A percentile compares a stretch with the other conserved stretches of the same genome.
These are phyloP conservation scores for Tetrapisispora arboricola DNA, from an alignment of 805 yeast species.

Conservation along the genomic window DNA sequence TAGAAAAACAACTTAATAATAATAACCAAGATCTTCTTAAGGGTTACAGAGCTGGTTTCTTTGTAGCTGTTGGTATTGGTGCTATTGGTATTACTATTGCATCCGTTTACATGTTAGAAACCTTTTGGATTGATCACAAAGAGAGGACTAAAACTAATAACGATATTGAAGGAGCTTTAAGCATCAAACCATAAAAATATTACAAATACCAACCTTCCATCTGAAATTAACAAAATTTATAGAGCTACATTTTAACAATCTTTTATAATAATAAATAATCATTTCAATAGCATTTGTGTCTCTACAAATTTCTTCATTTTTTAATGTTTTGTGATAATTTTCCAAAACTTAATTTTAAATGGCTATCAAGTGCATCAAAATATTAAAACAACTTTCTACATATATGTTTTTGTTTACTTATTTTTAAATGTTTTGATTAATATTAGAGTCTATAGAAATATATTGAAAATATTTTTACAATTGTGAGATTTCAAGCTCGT, in stretches of 20 bases:
- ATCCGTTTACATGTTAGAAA: constrained; percentile 4
- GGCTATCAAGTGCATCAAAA: too few species aligned
- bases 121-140: constrained; percentile 7
- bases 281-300: too few species aligned
- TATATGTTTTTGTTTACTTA: too few species aligned
- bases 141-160: not conserved
- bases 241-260: not conserved
- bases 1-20: constrained; percentile 36
- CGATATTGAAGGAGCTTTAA: not conserved
- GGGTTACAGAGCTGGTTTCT: constrained; percentile 48
- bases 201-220: too few species aligned
- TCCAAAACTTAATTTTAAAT: too few species aligned
- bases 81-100: constrained; percentile 6
- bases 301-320: too few species aligned
- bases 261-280: too few species aligned
- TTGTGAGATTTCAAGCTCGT: too few species aligned
- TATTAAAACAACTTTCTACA: too few species aligned
- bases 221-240: not conserved
- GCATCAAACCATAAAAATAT: not conserved
- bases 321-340: too few species aligned
- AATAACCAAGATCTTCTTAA: constrained; percentile 22
- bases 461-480: too few species aligned
- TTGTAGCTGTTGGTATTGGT: constrained; percentile 53
- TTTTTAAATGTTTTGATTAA: not conserved
- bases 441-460: not conserved